phyloP scores from a whole-genome alignment of 2,329 filamentous ascomycete genomes.

The Didymella segeticola region DNA sequence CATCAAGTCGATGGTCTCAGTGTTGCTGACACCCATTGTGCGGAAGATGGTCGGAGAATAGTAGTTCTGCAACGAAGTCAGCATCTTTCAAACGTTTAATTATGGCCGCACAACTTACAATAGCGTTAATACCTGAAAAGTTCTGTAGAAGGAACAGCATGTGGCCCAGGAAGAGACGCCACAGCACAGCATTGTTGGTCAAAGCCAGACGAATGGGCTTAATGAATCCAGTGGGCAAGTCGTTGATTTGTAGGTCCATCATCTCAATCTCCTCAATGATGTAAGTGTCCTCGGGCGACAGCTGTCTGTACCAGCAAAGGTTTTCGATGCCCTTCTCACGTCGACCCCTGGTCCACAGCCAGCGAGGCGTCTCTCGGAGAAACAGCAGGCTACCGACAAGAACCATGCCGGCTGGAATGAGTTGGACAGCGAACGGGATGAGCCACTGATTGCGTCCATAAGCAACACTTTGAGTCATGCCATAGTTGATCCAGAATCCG shows the following conservation, averaged over 20 bases:
- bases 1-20: slow-evolving; percentile 68
- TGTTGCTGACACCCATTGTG: slow-evolving; percentile 67
- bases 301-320: slow-evolving; percentile 69
- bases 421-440: slow-evolving; percentile 65
- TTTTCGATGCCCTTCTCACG: slow-evolving; percentile 52
- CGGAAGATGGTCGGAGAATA: slow-evolving; percentile 76
- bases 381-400: slow-evolving; percentile 50
- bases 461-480: slow-evolving; percentile 53
- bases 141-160: slow-evolving; percentile 86
- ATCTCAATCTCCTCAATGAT: slow-evolving; percentile 75
- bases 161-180: slow-evolving; percentile 75
- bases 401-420: slow-evolving; percentile 70
- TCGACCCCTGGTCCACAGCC: slow-evolving; percentile 52
- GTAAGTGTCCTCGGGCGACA: slow-evolving; percentile 66
- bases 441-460: slow-evolving; percentile 55
- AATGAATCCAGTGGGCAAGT: slow-evolving; percentile 76
- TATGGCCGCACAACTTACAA: slow-evolving; percentile 31
- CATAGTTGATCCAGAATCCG: slow-evolving; percentile 57
- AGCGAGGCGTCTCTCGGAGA: slow-evolving; percentile 54
- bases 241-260: slow-evolving; percentile 73
- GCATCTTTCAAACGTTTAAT: background rate
- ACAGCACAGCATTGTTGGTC: slow-evolving; percentile 61
- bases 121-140: slow-evolving; percentile 74
- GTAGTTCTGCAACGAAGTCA: slow-evolving; percentile 60
- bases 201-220: slow-evolving; percentile 51